phyloP scores from a whole-genome alignment of 164 flowering plant species.

The Berberis thunbergii region DNA sequence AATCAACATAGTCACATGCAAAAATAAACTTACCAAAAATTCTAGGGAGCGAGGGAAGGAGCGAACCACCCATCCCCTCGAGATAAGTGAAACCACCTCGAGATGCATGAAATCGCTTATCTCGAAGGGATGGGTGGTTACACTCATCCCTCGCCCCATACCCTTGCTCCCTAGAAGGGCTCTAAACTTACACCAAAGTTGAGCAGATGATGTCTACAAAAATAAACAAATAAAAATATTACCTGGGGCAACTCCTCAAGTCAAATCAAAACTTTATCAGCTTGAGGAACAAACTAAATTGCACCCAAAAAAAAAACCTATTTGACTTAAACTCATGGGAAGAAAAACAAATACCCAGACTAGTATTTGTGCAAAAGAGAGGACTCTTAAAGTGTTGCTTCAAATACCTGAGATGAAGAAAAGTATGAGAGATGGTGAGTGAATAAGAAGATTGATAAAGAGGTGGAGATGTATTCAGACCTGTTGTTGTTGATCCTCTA shows the following conservation, averaged over 20 bases:
- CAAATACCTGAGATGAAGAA: conserved; percentile 24
- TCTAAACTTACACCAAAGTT: no score
- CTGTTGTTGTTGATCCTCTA: conserved; percentile 8
- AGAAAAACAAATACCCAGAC: background rate
- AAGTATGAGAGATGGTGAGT: background rate
- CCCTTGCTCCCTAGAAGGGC: no score
- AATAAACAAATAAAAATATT: background rate
- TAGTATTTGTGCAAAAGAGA: background rate
- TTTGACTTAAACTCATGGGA: background rate
- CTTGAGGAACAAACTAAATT: conserved; percentile 71
- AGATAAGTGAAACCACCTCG: no score
- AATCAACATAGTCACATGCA: no score
- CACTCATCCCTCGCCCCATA: no score
- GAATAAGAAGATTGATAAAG: background rate
- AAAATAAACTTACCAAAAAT: no score
- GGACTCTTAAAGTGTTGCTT: conserved; percentile 37
- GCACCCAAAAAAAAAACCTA: background rate
- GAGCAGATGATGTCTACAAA: no score
- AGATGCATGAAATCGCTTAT: no score
- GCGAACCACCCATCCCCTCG: no score
- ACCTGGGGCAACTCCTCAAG: conserved; percentile 73
- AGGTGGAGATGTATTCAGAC: conserved; percentile 7
- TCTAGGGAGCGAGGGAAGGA: no score
- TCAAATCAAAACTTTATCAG: conserved; percentile 80
- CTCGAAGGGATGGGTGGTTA: no score